A percentile compares a stretch with the other conserved stretches of the same genome.
Evolutionary conservation across 306 rosid species (phyloP).

Genomic region (Quercus aquifolioides): DNA sequence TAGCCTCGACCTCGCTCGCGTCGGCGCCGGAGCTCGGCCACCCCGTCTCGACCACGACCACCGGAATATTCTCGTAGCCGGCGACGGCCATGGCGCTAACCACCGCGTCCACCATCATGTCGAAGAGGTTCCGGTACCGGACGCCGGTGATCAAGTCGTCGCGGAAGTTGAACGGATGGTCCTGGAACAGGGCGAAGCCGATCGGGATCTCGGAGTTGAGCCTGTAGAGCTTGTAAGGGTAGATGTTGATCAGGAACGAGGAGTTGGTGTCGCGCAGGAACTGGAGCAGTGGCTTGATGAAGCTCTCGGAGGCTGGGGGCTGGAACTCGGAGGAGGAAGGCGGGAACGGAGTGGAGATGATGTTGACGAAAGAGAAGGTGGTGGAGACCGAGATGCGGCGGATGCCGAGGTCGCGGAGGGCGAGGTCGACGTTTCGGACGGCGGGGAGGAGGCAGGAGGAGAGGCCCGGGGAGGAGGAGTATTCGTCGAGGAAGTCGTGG

Average conservation of each 20-base stretch:
- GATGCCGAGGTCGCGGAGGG: constrained; percentile 73
- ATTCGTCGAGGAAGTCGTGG: constrained; percentile 42
- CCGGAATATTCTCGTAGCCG: constrained; percentile 55
- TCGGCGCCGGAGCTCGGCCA: constrained; percentile 66
- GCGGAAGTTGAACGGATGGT: constrained; percentile 66
- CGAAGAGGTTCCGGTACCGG: constrained; percentile 74
- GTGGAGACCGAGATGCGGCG: constrained; percentile 68
- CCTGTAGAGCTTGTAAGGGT: constrained; percentile 80
- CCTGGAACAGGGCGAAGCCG: constrained; percentile 69
- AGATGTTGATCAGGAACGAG: constrained; percentile 71
- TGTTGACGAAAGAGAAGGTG: constrained; percentile 59
- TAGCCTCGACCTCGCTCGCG: constrained; percentile 56
- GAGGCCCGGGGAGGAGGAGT: constrained; percentile 35
- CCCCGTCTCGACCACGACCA: constrained; percentile 78
- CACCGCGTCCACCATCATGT: constrained; percentile 75
- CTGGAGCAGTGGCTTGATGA: constrained; percentile 59
- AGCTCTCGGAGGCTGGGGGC: constrained; percentile 22
- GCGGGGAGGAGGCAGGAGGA: constrained; percentile 56
- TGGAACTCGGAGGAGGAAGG: constrained; percentile 72
- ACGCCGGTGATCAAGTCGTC: constrained; percentile 78
- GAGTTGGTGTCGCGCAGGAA: constrained; percentile 75
- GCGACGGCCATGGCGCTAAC: constrained; percentile 57
- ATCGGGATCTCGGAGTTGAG: constrained; percentile 58
- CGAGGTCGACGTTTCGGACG: constrained; percentile 52
- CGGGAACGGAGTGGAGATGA: constrained; percentile 57